Conservation (phyloP, 2,329 filamentous ascomycete species). For the Fusarium neocosmosporiellum region DNA sequence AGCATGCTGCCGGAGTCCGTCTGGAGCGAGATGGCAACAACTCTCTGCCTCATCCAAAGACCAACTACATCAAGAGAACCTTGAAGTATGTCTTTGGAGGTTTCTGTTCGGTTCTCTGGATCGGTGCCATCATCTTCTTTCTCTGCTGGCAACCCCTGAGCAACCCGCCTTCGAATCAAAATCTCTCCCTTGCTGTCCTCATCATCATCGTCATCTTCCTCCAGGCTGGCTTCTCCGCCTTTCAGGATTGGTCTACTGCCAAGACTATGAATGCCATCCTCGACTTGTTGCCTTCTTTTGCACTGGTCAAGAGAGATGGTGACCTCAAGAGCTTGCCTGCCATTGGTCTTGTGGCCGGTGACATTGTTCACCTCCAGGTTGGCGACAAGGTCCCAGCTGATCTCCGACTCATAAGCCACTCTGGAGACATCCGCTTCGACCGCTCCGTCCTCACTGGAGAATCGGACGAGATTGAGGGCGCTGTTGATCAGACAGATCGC, state of each 20-base stretch:
- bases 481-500: conserved; percentile 52
- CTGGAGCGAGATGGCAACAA: conserved; percentile 56
- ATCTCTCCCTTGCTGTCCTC: conserved; percentile 58
- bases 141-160: conserved; percentile 60
- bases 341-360: conserved; percentile 57
- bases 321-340: conserved; percentile 53
- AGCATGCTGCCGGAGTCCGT: conserved; percentile 46
- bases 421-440: conserved; percentile 57
- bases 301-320: conserved; percentile 58
- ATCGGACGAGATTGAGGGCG: conserved; percentile 54
- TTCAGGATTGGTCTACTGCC: conserved; percentile 60
- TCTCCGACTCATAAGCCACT: conserved; percentile 55
- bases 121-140: conserved; percentile 60
- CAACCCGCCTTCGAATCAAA: conserved; percentile 55
- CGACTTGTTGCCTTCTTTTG: conserved; percentile 57
- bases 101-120: conserved; percentile 60
- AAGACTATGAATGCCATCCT: conserved; percentile 60
- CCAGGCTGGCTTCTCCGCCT: conserved; percentile 58
- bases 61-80: conserved; percentile 56
- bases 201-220: conserved; percentile 60
- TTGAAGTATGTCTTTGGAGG: conserved; percentile 58
- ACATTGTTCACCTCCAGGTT: conserved; percentile 58
- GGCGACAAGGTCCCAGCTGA: conserved; percentile 63
- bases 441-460: conserved; percentile 56
- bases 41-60: conserved; percentile 53